Percentiles rank a stretch among this genome's conserved stretches.
These are phyloP conservation scores for Phylloporus sp. DNA, from an alignment of 768 basidiomycete species.

Conservation along the genomic window DNA sequence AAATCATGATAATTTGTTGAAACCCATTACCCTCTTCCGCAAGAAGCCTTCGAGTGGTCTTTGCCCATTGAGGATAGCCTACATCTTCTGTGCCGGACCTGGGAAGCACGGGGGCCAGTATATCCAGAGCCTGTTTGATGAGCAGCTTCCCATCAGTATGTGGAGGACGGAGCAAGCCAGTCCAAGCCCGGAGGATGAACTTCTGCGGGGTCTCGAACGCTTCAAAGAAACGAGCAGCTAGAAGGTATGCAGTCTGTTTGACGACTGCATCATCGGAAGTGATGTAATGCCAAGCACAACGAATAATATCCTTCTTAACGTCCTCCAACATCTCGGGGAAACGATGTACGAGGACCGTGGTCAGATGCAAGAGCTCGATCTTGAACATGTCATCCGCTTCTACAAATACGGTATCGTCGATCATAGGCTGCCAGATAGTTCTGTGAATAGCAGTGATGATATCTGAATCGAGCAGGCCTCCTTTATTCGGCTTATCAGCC, in stretches of 20 bases:
- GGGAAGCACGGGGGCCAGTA: conserved; percentile 78
- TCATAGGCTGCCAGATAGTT: conserved; percentile 79
- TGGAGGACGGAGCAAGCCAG: conserved; percentile 77
- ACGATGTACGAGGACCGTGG: conserved; percentile 82
- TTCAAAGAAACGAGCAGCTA: conserved; percentile 89
- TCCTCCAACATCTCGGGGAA: conserved; percentile 79
- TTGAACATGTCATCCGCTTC: conserved; percentile 80
- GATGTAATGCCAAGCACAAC: conserved; percentile 88
- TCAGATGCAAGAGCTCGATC: conserved; percentile 87
- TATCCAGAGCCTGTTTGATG: conserved; percentile 82
- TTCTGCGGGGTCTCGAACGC: conserved; percentile 86
- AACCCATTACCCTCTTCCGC: conserved; percentile 80
- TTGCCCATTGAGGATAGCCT: conserved; percentile 78
- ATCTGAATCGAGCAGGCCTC: conserved; percentile 65
- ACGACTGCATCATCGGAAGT: conserved; percentile 83
- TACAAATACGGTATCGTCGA: conserved; percentile 46
- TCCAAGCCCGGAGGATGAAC: conserved; percentile 89
- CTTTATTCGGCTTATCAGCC: conserved; percentile 52
- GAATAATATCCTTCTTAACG: conserved; percentile 87
- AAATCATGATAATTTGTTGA: conserved; percentile 73
- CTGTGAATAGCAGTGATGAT: conserved; percentile 68
- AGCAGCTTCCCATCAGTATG: conserved; percentile 73
- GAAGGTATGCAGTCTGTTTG: conserved; percentile 87
- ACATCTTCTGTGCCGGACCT: conserved; percentile 53
- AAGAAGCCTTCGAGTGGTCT: conserved; percentile 76